Evolutionary conservation across 2,329 filamentous ascomycete genomes (phyloP).

Genomic region (Nigrospora oryzae): DNA sequence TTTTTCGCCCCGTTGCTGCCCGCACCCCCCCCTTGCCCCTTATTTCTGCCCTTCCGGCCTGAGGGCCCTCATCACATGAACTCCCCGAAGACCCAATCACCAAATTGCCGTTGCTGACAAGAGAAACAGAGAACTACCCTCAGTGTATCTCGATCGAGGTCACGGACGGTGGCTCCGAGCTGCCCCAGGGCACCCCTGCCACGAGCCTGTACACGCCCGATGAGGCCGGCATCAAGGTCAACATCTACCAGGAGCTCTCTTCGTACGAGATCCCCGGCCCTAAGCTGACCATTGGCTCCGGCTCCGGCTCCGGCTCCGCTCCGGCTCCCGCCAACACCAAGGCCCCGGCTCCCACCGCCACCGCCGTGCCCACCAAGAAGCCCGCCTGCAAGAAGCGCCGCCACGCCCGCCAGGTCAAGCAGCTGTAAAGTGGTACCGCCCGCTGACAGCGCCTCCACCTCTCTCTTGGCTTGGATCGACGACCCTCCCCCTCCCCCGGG

Average conservation of each 20-base stretch:
- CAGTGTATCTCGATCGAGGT: constrained; percentile 49
- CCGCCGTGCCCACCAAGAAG: constrained; percentile 1
- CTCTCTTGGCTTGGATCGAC: background rate
- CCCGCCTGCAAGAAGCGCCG: constrained; percentile 6
- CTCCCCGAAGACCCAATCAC: too few species aligned
- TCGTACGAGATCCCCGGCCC: constrained; percentile 9
- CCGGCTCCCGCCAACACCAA: background rate
- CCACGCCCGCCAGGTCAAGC: constrained; percentile 7
- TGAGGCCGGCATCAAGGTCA: constrained; percentile 13
- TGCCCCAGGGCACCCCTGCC: constrained; percentile 36
- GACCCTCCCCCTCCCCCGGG: too few species aligned
- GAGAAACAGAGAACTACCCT: constrained; percentile 11
- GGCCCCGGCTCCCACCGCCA: constrained; percentile 3
- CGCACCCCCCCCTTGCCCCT: too few species aligned
- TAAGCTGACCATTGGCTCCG: background rate
- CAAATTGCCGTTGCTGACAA: too few species aligned
- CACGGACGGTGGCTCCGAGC: constrained; percentile 38
- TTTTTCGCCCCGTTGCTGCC: too few species aligned
- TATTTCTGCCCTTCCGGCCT: too few species aligned
- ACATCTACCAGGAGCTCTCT: constrained; percentile 11
- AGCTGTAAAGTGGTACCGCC: constrained; percentile 1
- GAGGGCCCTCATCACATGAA: too few species aligned
- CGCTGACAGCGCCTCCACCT: too few species aligned
- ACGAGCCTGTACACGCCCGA: constrained; percentile 15
- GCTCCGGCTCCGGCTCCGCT: background rate